phyloP scores from a whole-genome alignment of 2,329 filamentous ascomycete species.

The Botrytis galanthina region DNA sequence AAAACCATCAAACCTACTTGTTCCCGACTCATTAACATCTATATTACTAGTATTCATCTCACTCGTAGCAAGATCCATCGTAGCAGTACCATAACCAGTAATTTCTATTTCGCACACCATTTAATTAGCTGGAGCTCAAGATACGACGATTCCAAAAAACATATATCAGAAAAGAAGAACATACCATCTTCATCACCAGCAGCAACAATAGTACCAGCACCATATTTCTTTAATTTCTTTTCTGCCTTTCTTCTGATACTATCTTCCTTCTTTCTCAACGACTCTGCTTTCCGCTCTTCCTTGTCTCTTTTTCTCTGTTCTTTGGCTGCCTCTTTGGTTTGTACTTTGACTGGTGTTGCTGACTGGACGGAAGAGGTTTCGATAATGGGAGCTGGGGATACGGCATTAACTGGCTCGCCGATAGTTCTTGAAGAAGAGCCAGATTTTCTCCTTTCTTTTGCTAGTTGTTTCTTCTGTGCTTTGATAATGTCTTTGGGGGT shows the following conservation, averaged over 20 bases:
- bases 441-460: not conserved
- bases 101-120: not conserved
- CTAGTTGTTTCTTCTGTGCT: not conserved
- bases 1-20: not conserved
- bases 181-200: not conserved
- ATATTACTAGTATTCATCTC: not conserved
- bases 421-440: not conserved
- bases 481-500: not conserved
- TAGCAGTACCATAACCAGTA: not conserved
- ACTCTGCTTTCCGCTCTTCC: slow-evolving; percentile 29
- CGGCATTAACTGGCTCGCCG: not conserved
- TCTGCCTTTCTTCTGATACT: not conserved
- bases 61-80: not conserved
- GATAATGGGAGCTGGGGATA: not conserved
- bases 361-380: not conserved
- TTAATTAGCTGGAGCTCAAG: not conserved
- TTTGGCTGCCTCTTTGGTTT: slow-evolving; percentile 26
- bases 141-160: not conserved
- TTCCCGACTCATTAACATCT: not conserved
- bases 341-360: slow-evolving; percentile 7
- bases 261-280: slow-evolving; percentile 3
- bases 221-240: not conserved
- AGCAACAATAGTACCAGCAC: not conserved
- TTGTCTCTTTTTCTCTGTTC: slow-evolving; percentile 30
- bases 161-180: not conserved